A percentile compares a stretch with the other conserved stretches of the same genome.
Evolutionary conservation across 1,139 yeast species (phyloP).

Genomic region (Waltiozyma sp.): DNA sequence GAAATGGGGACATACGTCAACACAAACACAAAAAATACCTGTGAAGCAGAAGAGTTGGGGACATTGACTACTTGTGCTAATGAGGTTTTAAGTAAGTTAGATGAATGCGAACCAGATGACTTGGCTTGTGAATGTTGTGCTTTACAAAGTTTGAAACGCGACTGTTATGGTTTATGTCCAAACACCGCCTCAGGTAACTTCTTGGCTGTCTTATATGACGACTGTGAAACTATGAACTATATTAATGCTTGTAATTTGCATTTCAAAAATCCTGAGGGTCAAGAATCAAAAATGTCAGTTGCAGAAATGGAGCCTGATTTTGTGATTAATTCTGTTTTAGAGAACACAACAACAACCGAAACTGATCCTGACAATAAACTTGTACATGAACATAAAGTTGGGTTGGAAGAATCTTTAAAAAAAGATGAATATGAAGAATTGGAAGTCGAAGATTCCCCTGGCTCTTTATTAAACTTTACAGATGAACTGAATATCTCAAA

Average conservation of each 20-base stretch:
- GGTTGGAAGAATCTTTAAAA: not conserved
- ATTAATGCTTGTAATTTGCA: constrained; percentile 42
- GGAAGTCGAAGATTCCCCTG: not conserved
- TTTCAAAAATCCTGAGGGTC: constrained; percentile 30
- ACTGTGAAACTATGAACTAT: constrained; percentile 35
- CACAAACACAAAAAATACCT: constrained; percentile 32
- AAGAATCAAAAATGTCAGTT: constrained; percentile 14
- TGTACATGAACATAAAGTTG: constrained; percentile 1
- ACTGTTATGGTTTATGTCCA: constrained; percentile 38
- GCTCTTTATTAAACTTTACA: not conserved
- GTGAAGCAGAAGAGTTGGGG: constrained; percentile 31
- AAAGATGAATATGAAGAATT: not conserved
- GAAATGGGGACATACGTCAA: constrained; percentile 36
- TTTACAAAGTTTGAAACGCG: constrained; percentile 33
- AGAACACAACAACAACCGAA: constrained; percentile 6
- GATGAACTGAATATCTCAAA: not conserved
- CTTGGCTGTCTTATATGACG: constrained; percentile 32
- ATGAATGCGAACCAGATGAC: constrained; percentile 40
- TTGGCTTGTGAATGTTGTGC: constrained; percentile 49
- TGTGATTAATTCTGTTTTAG: constrained; percentile 13
- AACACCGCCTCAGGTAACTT: constrained; percentile 35
- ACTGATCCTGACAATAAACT: constrained; percentile 4
- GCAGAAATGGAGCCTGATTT: constrained; percentile 20
- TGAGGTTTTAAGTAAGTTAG: constrained; percentile 33
- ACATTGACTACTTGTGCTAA: constrained; percentile 34